Conservation (phyloP, 2,329 filamentous ascomycete genomes). For the Aureobasidium sp. region DNA sequence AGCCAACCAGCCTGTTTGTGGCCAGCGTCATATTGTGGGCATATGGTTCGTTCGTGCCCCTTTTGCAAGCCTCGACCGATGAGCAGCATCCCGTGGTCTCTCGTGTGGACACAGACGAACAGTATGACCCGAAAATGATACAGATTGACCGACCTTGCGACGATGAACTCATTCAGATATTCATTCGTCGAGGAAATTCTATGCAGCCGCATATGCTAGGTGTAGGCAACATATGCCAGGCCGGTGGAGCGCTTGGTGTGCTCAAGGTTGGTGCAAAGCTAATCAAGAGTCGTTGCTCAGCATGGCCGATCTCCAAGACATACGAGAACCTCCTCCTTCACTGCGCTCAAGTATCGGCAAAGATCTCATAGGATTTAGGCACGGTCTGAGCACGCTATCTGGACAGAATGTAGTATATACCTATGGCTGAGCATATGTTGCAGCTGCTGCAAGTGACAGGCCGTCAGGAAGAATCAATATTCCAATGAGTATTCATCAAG, state of each 20-base stretch:
- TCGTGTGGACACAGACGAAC: background rate
- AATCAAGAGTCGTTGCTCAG: slow-evolving; percentile 11
- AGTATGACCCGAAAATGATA: slow-evolving; percentile 15
- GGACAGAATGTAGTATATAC: background rate
- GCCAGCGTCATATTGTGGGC: slow-evolving; percentile 13
- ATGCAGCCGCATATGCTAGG: slow-evolving; percentile 18
- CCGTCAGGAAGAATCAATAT: too few relatives aligned
- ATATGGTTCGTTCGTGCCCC: slow-evolving; percentile 14
- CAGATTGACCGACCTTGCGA: slow-evolving; percentile 18
- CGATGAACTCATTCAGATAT: slow-evolving; percentile 18
- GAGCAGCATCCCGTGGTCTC: background rate
- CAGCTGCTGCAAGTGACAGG: background rate
- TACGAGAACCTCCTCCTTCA: background rate
- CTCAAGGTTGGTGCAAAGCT: slow-evolving; percentile 17
- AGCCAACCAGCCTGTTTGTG: slow-evolving; percentile 14
- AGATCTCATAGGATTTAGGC: background rate
- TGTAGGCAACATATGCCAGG: slow-evolving; percentile 15
- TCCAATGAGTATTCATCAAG: background rate
- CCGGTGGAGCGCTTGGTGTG: slow-evolving; percentile 12
- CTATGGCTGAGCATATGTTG: background rate
- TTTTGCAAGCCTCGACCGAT: slow-evolving; percentile 5
- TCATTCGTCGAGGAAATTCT: slow-evolving; percentile 15
- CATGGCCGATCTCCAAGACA: slow-evolving; percentile 6
- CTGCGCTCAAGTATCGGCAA: slow-evolving; percentile 1
- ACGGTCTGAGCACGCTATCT: background rate